Evolutionary conservation across 139 green algal genomes (phyloP).

Genomic region (Micractinium sp.): DNA sequence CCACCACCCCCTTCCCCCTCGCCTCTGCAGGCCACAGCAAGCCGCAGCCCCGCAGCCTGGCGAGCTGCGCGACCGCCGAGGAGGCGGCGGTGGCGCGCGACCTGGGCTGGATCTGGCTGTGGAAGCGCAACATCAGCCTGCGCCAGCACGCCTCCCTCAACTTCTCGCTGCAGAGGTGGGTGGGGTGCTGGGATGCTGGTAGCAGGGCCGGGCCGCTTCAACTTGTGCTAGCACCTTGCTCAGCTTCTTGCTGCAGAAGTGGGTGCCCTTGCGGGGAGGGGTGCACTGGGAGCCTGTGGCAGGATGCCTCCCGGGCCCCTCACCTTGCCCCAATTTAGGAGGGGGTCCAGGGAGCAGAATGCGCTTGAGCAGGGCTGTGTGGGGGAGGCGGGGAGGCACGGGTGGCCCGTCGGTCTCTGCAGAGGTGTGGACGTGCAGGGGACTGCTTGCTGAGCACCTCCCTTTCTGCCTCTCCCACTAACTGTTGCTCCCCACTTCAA

Average conservation of each 20-base stretch:
- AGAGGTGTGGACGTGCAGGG: no score
- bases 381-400: no score
- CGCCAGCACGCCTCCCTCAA: constrained; percentile 28
- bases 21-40: constrained; percentile 10
- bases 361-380: no score
- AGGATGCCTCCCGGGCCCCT: no score
- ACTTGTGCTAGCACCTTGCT: background rate
- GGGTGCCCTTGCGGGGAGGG: background rate
- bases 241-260: background rate
- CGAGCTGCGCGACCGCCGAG: constrained; percentile 4
- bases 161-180: constrained; percentile 25
- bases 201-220: background rate
- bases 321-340: no score
- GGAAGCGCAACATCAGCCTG: constrained; percentile 1
- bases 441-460: no score
- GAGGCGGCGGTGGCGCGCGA: constrained; percentile 24
- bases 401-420: no score
- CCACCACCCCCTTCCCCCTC: background rate
- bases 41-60: constrained; percentile 30
- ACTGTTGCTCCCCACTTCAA: no score
- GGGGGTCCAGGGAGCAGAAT: no score
- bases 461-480: no score
- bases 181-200: background rate
- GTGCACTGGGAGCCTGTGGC: no score
- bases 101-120: constrained; percentile 33